phyloP scores from a whole-genome alignment of 495 filamentous ascomycete species.

The Astrocystis sublimbata region DNA sequence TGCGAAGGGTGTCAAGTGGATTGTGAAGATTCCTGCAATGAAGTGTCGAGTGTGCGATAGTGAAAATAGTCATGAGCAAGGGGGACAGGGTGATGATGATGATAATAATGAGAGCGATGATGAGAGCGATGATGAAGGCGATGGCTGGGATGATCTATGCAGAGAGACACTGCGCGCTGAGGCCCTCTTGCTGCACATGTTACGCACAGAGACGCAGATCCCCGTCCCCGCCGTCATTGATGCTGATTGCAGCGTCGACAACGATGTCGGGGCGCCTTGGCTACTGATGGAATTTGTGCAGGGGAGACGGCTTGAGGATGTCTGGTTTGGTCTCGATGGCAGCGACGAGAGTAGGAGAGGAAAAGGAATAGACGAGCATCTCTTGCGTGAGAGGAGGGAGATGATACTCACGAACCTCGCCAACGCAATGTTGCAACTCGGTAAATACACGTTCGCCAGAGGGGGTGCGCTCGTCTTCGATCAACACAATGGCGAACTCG shows the following conservation, averaged over 20 bases:
- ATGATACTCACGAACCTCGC: slow-evolving; percentile 19
- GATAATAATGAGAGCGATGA: no score
- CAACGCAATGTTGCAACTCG: slow-evolving; percentile 22
- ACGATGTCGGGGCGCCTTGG: slow-evolving; percentile 22
- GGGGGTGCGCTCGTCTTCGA: slow-evolving; percentile 28
- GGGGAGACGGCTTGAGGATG: slow-evolving; percentile 21
- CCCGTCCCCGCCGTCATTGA: slow-evolving; percentile 30
- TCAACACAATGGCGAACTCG: background rate
- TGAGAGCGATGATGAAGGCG: no score
- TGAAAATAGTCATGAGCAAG: no score
- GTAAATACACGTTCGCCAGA: slow-evolving; percentile 21
- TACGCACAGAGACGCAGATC: slow-evolving; percentile 15
- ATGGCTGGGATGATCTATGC: slow-evolving; percentile 21
- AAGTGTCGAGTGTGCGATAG: no score
- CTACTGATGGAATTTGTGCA: slow-evolving; percentile 28
- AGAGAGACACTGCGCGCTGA: slow-evolving; percentile 23
- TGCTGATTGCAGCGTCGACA: slow-evolving; percentile 21
- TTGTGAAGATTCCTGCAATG: slow-evolving; percentile 28
- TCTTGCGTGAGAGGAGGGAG: slow-evolving; percentile 16
- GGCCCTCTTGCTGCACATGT: slow-evolving; percentile 22
- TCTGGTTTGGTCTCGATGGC: slow-evolving; percentile 21
- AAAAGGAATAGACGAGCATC: slow-evolving; percentile 6
- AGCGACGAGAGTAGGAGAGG: background rate
- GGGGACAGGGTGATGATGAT: no score
- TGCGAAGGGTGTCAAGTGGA: slow-evolving; percentile 21